These are phyloP conservation scores for Cystofilobasidium capitatum DNA, from an alignment of 768 basidiomycete genomes.

Conservation along the genomic window DNA sequence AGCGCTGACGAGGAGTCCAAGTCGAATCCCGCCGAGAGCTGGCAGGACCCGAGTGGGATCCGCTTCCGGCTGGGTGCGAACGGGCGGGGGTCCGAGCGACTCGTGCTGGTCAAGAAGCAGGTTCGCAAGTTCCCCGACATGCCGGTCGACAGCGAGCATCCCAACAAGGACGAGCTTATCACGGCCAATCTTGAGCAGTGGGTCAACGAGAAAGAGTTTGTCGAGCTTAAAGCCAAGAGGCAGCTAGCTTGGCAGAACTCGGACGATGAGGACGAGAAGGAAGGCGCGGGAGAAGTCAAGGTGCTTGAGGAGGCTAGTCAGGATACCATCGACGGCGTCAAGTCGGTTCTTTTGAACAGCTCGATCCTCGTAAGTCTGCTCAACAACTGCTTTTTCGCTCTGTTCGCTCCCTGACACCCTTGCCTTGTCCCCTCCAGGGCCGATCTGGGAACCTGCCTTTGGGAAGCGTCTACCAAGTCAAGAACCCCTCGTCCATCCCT, in stretches of 20 bases:
- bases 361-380: neutral
- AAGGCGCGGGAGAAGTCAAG: neutral
- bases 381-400: neutral
- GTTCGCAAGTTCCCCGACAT: slow-evolving; percentile 18
- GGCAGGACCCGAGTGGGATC: slow-evolving; percentile 21
- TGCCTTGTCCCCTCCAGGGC: neutral
- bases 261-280: slow-evolving; percentile 17
- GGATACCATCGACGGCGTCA: neutral
- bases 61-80: slow-evolving; percentile 10
- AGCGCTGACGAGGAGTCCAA: neutral
- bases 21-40: neutral
- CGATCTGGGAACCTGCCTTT: neutral
- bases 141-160: slow-evolving; percentile 18
- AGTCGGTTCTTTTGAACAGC: slow-evolving; percentile 7
- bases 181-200: slow-evolving; percentile 15
- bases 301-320: neutral
- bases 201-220: slow-evolving; percentile 20
- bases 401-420: too few species aligned
- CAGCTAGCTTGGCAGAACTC: slow-evolving; percentile 22
- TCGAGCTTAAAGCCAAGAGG: slow-evolving; percentile 17
- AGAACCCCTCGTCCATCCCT: slow-evolving; percentile 1
- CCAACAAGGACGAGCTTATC: slow-evolving; percentile 14
- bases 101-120: slow-evolving; percentile 25
- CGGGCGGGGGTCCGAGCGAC: slow-evolving; percentile 14
- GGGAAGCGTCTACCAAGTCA: slow-evolving; percentile 14